Base-by-base conservation (phyloP, 768 basidiomycete genomes). In the Kwoniella botswanensis region DNA sequence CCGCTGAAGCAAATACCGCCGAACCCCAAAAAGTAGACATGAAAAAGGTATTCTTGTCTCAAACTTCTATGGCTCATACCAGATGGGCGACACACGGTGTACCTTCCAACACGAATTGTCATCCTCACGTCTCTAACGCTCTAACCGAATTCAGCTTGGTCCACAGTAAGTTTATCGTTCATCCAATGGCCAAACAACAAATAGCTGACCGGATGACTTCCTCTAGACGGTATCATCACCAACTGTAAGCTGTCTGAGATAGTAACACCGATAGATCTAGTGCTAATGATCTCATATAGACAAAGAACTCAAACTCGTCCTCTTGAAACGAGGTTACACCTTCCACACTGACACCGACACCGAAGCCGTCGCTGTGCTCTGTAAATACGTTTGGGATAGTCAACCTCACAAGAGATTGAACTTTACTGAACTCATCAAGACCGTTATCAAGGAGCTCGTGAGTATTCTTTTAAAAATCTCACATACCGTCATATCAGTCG, bases 51-150 rank as follows among this genome's bases (percentile, higher is more conserved):
- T 90, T 89, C 84, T 82, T 93, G 63, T 89, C 90, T 53, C 94
- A 98, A 85, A 93, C 95, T 56, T 94, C 93, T 50, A 98, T 99
- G 85, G 96, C 96, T 13, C 97, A 99, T 86, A 99, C 97, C 13
- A 93, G 97, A 75, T 99, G 97, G 97, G 97, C 97, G 2, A 99
- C 97, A 21, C 97, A 99, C 82, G 97, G 97, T 46, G 88, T 90
- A 21, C 95, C 94, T 22, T 91, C 90, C 3, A 88, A 89, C 64
- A 84, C 88, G 78, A 99, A 99, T 85, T 98, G 96, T 86, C 97
- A 99, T 84, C 97, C 97, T 65, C 89, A 97, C 78, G 90, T 90
- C 78, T 92, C 92, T 17, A 94, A 96, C 79, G 85, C 88, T 26
- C 86, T 84, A 65, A 82, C 82, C 57, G 94, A 98, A 80, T 98